phyloP scores from a whole-genome alignment of 1,284 basidiomycete species.

The Ceratorhiza oryzae-sativae region DNA sequence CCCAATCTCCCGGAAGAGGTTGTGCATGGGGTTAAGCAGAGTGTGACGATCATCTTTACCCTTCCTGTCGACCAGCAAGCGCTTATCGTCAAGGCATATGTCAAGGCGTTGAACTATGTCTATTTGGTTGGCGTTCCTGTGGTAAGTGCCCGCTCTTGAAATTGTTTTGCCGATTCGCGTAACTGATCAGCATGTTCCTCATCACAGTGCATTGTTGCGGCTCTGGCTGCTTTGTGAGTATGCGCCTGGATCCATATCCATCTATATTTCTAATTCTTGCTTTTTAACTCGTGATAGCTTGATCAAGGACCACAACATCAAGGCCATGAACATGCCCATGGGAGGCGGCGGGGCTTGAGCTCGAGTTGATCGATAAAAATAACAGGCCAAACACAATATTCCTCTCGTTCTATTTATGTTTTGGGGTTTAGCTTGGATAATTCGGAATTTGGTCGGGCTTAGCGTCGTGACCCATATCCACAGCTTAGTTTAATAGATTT shows the following conservation, averaged over 20 bases:
- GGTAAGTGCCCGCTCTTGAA: constrained; percentile 30
- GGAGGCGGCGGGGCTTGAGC: constrained; percentile 42
- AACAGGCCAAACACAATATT: background rate
- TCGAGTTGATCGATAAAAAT: background rate
- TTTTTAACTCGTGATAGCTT: constrained; percentile 6
- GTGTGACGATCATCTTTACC: constrained; percentile 43
- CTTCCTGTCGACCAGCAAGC: constrained; percentile 48
- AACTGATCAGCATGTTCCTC: background rate
- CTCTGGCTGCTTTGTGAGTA: constrained; percentile 48
- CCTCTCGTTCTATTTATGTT: background rate
- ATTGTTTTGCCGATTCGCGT: background rate
- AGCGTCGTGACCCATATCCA: background rate
- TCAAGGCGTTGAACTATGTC: constrained; percentile 50
- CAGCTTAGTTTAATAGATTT: background rate
- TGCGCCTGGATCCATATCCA: background rate
- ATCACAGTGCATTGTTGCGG: constrained; percentile 46
- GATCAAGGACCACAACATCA: constrained; percentile 52
- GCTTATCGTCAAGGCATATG: constrained; percentile 54
- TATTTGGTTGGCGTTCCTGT: constrained; percentile 55
- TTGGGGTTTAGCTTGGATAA: too few species aligned
- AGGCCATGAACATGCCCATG: constrained; percentile 47
- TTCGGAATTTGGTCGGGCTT: too few species aligned
- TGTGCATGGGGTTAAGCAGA: constrained; percentile 42
- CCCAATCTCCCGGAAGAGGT: constrained; percentile 44
- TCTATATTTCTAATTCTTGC: background rate